Conservation (phyloP, 2,329 filamentous ascomycete genomes). For the Ophiocordyceps camponoti-leonardi region DNA sequence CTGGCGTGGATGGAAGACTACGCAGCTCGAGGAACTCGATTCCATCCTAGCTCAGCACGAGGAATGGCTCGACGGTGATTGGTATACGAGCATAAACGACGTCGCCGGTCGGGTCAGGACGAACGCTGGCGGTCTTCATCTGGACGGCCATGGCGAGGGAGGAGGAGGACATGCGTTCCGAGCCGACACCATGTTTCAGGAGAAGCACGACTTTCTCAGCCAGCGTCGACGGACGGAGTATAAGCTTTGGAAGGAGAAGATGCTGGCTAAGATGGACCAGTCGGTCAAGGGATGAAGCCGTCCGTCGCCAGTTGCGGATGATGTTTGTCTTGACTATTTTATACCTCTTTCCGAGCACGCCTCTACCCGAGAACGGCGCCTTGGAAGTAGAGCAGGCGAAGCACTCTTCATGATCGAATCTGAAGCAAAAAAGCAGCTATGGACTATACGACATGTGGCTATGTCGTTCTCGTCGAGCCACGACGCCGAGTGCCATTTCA, state of each 20-base stretch:
- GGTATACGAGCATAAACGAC: conserved; percentile 43
- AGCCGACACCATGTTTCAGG: conserved; percentile 58
- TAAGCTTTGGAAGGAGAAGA: conserved; percentile 42
- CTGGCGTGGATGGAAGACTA: conserved; percentile 34
- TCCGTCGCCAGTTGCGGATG: no score
- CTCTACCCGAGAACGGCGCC: no score
- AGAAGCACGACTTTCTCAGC: conserved; percentile 54
- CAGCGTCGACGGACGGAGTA: conserved; percentile 45
- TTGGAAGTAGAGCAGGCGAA: no score
- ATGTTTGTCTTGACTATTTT: no score
- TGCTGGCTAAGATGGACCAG: conserved; percentile 36
- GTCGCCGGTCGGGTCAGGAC: conserved; percentile 19
- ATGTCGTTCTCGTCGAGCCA: no score
- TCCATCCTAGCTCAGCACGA: conserved; percentile 38
- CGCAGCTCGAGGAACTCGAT: conserved; percentile 39
- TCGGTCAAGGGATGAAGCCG: no score
- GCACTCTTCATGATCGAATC: no score
- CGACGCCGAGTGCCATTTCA: no score
- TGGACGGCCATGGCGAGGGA: conserved; percentile 8
- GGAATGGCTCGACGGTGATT: conserved; percentile 43
- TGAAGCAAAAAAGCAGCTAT: no score
- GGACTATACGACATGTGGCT: no score
- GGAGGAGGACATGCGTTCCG: conserved; percentile 26
- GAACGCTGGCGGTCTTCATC: conserved; percentile 9
- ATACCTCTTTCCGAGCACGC: no score